Evolutionary conservation across 805 yeast genomes (phyloP).

Genomic region (Metschnikowia lochheadii): DNA sequence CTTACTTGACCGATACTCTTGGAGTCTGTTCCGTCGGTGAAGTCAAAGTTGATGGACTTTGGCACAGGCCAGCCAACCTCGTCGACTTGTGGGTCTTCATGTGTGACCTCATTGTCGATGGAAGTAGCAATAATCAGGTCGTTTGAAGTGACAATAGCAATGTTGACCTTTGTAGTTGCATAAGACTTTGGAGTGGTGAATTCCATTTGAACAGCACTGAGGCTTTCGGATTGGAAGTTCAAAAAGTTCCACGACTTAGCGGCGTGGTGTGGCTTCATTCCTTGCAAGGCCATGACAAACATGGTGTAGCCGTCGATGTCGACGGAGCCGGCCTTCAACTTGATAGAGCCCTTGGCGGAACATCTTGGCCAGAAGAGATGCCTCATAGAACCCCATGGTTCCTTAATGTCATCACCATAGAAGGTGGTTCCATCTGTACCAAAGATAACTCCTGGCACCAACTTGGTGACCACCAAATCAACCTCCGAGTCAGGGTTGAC

Average conservation of each 20-base stretch:
- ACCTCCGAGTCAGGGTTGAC: conserved; percentile 70
- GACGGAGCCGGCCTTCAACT: conserved; percentile 33
- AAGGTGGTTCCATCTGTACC: conserved; percentile 83
- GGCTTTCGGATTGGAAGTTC: conserved; percentile 74
- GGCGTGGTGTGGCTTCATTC: conserved; percentile 99
- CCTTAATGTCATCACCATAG: conserved; percentile 76
- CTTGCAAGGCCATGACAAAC: conserved; percentile 96
- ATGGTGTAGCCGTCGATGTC: conserved; percentile 53
- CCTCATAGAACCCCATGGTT: conserved; percentile 98
- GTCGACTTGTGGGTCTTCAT: conserved; percentile 49
- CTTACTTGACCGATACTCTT: conserved; percentile 44
- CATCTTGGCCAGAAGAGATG: conserved; percentile 97
- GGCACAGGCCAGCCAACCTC: conserved; percentile 95
- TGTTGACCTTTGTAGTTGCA: conserved; percentile 72
- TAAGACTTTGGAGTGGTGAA: conserved; percentile 91
- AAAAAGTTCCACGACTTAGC: conserved; percentile 96
- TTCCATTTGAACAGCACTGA: conserved; percentile 85
- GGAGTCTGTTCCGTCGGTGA: conserved; percentile 38
- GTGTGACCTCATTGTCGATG: conserved; percentile 59
- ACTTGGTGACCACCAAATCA: conserved; percentile 58
- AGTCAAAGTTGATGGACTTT: conserved; percentile 54
- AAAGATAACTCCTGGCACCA: conserved; percentile 79
- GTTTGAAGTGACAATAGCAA: conserved; percentile 69
- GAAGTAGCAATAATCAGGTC: conserved; percentile 62
- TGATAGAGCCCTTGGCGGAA: conserved; percentile 60